Percentiles rank a stretch among this genome's conserved stretches.
These are phyloP conservation scores for Cladophialophora yegresii DNA, from an alignment of 2,329 filamentous ascomycete genomes.

Conservation along the genomic window DNA sequence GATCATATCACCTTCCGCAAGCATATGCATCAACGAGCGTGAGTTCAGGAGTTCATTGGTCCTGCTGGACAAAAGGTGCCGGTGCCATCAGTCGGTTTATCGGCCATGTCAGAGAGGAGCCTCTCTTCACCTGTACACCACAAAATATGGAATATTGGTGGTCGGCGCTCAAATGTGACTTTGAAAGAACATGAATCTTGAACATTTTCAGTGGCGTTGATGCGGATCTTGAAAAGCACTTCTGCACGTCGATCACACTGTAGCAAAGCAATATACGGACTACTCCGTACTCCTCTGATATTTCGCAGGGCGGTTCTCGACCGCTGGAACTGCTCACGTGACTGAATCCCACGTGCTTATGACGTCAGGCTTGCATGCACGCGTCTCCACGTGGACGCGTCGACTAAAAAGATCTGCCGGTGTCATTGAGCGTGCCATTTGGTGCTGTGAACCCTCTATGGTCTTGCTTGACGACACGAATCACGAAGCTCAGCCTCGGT, in stretches of 20 bases:
- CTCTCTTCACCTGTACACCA: slow-evolving; percentile 11
- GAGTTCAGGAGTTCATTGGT: slow-evolving; percentile 6
- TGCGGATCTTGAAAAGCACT: neutral
- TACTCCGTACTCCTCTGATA: neutral
- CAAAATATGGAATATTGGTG: neutral
- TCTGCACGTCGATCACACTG: neutral
- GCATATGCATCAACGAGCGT: slow-evolving; percentile 13
- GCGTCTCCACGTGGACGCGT: slow-evolving; percentile 13
- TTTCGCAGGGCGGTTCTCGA: neutral
- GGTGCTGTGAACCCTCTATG: neutral
- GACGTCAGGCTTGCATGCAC: neutral
- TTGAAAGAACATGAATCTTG: neutral
- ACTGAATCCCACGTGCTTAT: neutral
- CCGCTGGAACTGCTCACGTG: neutral
- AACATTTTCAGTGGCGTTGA: neutral
- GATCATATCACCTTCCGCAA: slow-evolving; percentile 13
- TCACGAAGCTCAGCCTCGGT: neutral
- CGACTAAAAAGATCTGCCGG: neutral
- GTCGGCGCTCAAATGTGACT: neutral
- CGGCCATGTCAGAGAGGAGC: slow-evolving; percentile 2
- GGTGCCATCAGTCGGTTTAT: neutral
- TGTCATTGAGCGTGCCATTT: neutral
- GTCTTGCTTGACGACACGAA: neutral
- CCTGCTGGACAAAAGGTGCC: neutral
- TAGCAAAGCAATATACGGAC: slow-evolving; percentile 8